Base-by-base conservation (phyloP, 129 eudicot species). In the Arctium minus region DNA sequence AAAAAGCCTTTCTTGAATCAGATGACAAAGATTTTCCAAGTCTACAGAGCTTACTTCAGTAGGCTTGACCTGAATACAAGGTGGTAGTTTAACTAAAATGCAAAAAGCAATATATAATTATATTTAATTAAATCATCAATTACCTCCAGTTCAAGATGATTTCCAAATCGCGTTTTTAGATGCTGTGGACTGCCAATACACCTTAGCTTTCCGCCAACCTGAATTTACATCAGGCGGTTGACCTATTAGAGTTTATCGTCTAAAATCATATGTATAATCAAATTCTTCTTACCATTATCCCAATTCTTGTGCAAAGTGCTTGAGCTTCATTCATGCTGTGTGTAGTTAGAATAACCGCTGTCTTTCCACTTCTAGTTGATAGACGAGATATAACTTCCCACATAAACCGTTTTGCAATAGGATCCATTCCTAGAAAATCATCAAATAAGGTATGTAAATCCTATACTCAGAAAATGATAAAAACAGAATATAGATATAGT, bases 261-360 rank as follows among this genome's bases (percentile, higher is more conserved):
- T 33, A 81, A 74, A 42, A 38, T 11, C 42, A 39, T 36, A 65
- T 65, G 31, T 68, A 73, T 10, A 62, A 78, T 60, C 1, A 72
- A 80, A 42, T 15, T 60, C 70, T 18, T 7, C 13, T 62, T 92
- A 95, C 99, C 99, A 96, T 96, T 73, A 96, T 96, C 73, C 99
- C 99, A 74, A 96, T 96, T 79, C 97, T 84, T 70, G 99, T 96
- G 86, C 99, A 96, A 38, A 96, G 93, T 46, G 99, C 99, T 89
- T 96, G 99, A 87, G 99, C 99, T 93, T 96, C 99, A 68, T 93
- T 93, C 99, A 96, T 96, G 90, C 98, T 96, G 87, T 96, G 99
- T 67, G 99, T 96, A 30, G 98, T 93, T 77, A 93, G 85, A 88
- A 96, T 96, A 44, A 96, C 99, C 4, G 98, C 99, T 1, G 97